Percentiles rank a stretch among this genome's conserved stretches.
Conservation (phyloP, 2,329 filamentous ascomycete genomes). For the Cylindrodendrum hubeiense region DNA sequence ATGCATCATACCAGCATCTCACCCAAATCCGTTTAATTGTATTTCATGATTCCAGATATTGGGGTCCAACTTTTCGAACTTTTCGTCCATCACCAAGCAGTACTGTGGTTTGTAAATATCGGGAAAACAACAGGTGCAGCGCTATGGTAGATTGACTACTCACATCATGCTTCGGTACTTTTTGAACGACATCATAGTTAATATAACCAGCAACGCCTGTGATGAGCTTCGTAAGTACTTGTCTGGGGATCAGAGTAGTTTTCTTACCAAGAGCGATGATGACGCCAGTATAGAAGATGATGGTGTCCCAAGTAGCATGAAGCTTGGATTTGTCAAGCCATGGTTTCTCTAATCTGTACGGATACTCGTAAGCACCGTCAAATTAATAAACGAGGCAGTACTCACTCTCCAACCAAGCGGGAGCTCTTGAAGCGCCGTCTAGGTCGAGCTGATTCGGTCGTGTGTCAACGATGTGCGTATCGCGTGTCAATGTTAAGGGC, state of each 20-base stretch:
- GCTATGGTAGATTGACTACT: too few species aligned
- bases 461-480: too few species aligned
- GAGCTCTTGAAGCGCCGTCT: constrained; percentile 49
- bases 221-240: too few species aligned
- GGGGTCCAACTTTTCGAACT: constrained; percentile 48
- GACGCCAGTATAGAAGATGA: constrained; percentile 42
- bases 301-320: constrained; percentile 42
- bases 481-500: too few species aligned
- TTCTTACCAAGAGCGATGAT: constrained; percentile 37
- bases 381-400: background rate
- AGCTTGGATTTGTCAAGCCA: constrained; percentile 39
- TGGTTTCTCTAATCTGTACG: constrained; percentile 37
- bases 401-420: constrained; percentile 33
- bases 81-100: constrained; percentile 40
- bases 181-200: too few species aligned
- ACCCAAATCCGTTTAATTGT: constrained; percentile 55
- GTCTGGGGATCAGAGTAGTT: rapidly evolving
- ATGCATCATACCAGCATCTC: background rate
- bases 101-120: too few species aligned
- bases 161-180: too few species aligned
- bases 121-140: too few species aligned
- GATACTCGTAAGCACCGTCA: background rate
- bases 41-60: constrained; percentile 59
- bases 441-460: constrained; percentile 6
- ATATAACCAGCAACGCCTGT: too few species aligned